Evolutionary conservation across 495 filamentous ascomycete species (phyloP), one percentile per base, ranked within the genome.

Genomic region (Podospora sp.): DNA sequence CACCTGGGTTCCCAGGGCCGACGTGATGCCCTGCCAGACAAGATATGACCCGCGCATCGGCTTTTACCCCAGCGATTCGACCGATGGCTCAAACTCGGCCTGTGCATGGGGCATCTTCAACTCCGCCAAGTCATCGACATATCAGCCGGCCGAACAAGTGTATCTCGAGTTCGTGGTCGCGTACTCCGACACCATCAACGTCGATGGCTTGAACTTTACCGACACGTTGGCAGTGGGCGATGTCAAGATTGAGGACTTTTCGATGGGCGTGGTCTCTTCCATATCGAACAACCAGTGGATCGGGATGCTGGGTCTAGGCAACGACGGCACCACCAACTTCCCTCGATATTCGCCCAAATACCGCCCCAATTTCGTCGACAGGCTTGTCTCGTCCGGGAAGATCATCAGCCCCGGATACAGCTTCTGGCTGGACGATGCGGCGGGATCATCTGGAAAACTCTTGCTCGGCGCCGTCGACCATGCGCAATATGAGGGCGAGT

Each of bases 401-500:
- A 93, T 93, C 71, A 83, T 87, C 58, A 88, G 88, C 6, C 85
- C 82, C 59, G 92, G 92, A 11, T 97, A 93, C 75, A 93, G 90
- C 67, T 79, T 95, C 18, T 95, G 91, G 91, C 82, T 95, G 35
- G 88, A 94, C 74, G 86, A 91, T 69, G 49, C 71, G 66, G 80
- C 88, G 50, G 82, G 87, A 21, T 82, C 78, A 22, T 88, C 87
- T 2, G 93, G 93, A 22, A 84, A 86, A 11, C 86, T 97, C 55
- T 81, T 97, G 14, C 94, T 97, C 66, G 93, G 93, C 22, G 93
- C 92, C 29, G 85, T 97, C 29, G 89, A 97, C 74, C 88, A 86
- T 3, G 85, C 81, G 18, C 92, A 92, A 71, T 96, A 87, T 73
- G 78, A 78, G 12, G 93, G 91, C 25, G 68, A 82, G 0, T 85